A percentile compares a stretch with the other conserved stretches of the same genome.
phyloP scores from a whole-genome alignment of 139 green algal species.

The Chlamydomonas sp. region DNA sequence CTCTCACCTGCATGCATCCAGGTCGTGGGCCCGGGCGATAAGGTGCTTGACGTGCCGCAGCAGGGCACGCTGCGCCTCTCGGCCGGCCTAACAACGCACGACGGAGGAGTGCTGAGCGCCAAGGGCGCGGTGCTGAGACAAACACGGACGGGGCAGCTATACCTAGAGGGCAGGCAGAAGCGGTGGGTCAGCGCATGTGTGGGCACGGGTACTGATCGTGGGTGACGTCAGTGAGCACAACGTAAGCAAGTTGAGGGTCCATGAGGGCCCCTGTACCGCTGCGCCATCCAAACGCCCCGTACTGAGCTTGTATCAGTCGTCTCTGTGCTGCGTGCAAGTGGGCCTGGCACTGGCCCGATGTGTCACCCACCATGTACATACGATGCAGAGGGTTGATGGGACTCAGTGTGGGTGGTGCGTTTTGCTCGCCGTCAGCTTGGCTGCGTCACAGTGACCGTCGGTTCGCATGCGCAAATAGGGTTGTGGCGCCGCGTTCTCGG shows the following conservation, averaged over 20 bases:
- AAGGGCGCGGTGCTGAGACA: constrained; percentile 72
- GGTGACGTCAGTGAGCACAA: background rate
- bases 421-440: no score
- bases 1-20: background rate
- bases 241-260: background rate
- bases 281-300: background rate
- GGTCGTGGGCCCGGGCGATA: constrained; percentile 78
- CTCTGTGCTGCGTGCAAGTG: no score
- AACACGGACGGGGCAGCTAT: constrained; percentile 71
- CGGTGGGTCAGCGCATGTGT: constrained; percentile 48
- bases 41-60: constrained; percentile 67
- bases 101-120: constrained; percentile 61
- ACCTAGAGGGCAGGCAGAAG: constrained; percentile 78
- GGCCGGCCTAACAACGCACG: constrained; percentile 49
- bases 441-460: no score
- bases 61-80: constrained; percentile 73
- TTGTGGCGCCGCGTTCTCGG: no score
- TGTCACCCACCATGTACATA: no score
- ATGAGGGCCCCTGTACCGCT: background rate
- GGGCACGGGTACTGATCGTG: background rate
- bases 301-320: no score
- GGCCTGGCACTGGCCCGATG: no score
- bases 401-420: no score
- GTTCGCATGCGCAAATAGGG: no score
- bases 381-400: no score